Base-by-base conservation (phyloP, 2,329 filamentous ascomycete genomes). In the Rhytidhysteron rufulum region DNA sequence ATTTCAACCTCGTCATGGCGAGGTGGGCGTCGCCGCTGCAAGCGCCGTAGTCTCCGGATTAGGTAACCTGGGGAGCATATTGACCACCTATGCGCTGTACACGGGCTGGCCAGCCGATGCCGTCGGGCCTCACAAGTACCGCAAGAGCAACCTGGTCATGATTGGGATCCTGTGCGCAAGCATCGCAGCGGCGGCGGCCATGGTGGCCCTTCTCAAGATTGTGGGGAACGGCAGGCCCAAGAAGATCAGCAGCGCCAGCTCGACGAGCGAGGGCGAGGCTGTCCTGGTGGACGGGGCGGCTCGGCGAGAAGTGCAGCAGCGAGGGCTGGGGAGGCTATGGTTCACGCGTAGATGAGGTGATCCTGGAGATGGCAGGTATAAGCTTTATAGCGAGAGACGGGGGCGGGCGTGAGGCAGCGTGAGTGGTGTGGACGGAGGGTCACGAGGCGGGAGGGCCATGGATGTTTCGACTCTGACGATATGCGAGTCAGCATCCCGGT, bases 71-170 rank as follows among this genome's bases (percentile, higher is more conserved):
- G 89, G 89, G 21, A 89, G 84, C 55, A 86, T 95, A 43, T 77
- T 86, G 40, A 95, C 88, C 2, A 95, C 89, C 0, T 95, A 95
- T 60, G 89, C 89, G 10, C 70, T 95, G 34, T 95, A 95, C 65
- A 84, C 83, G 0, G 89, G 89, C 21, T 95, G 89, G 89, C 79
- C 83, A 2, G 83, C 77, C 31, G 89, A 95, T 62, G 79, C 76
- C 1, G 49, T 55, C 1, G 86, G 86, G 0, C 78, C 78, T 8
- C 73, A 78, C 54, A 83, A 84, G 67, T 94, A 85, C 67, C 82
- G 86, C 47, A 83, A 83, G 62, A 94, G 88, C 68, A 95, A 94
- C 65, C 70, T 90, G 50, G 80, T 84, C 52, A 94, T 95, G 88
- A 82, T 95, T 43, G 89, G 83, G 3, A 95, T 95, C 41, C 68